A percentile compares a stretch with the other conserved stretches of the same genome.
These are phyloP conservation scores for Calocera viscosa DNA, from an alignment of 768 basidiomycete species.

Conservation along the genomic window DNA sequence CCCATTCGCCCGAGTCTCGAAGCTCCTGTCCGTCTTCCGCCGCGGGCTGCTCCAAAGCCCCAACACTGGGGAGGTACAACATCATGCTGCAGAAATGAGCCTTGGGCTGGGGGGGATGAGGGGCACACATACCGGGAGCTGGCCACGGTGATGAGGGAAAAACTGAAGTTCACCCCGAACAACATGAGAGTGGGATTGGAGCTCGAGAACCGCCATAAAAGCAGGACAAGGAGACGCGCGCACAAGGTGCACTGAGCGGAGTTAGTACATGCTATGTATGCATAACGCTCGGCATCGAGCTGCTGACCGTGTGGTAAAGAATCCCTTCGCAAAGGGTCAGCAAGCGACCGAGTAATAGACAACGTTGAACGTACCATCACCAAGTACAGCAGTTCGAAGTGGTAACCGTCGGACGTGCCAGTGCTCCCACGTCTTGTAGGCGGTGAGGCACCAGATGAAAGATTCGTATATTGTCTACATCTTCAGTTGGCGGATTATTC, in stretches of 20 bases:
- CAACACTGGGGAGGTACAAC: neutral
- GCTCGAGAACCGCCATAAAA: neutral
- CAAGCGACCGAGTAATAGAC: neutral
- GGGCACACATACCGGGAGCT: neutral
- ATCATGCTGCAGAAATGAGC: neutral
- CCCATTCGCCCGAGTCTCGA: neutral
- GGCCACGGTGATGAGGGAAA: neutral
- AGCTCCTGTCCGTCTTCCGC: neutral
- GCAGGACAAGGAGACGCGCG: neutral
- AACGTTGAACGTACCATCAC: neutral
- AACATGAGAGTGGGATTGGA: neutral
- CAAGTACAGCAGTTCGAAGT: neutral
- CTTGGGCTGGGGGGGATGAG: neutral
- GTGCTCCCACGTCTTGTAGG: constrained; percentile 1
- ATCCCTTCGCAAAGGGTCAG: neutral
- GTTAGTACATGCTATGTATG: no score
- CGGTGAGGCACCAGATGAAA: neutral
- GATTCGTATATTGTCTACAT: neutral
- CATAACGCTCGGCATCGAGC: no score
- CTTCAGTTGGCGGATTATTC: neutral
- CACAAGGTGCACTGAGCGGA: neutral
- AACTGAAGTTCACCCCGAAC: neutral
- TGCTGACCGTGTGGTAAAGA: neutral
- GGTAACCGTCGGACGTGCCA: neutral
- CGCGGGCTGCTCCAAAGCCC: neutral